phyloP scores from a whole-genome alignment of 768 basidiomycete genomes.

The Kwoniella shandongensis region DNA sequence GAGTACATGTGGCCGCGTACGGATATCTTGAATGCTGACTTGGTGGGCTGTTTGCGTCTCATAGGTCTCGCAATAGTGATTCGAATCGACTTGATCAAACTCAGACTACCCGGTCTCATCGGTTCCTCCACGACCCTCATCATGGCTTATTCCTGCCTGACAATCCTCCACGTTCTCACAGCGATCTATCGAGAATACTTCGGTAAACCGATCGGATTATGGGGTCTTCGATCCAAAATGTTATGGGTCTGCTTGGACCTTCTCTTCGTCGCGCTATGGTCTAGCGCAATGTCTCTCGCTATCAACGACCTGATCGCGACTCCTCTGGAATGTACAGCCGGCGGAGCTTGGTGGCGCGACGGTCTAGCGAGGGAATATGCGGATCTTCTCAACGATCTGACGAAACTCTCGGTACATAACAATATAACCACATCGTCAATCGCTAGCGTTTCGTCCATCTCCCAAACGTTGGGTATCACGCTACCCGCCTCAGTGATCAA shows the following conservation, averaged over 20 bases:
- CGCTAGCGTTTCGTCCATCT: slow-evolving; percentile 17
- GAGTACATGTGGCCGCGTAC: slow-evolving; percentile 8
- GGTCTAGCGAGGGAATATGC: slow-evolving; percentile 26
- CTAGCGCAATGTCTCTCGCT: slow-evolving; percentile 40
- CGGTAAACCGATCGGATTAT: slow-evolving; percentile 52
- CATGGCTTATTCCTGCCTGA: slow-evolving; percentile 44
- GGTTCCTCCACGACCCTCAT: slow-evolving; percentile 49
- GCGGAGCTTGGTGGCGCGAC: slow-evolving; percentile 45
- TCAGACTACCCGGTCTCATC: slow-evolving; percentile 41
- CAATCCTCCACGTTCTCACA: slow-evolving; percentile 44
- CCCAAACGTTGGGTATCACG: slow-evolving; percentile 29
- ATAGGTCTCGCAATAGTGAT: slow-evolving; percentile 35
- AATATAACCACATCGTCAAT: background rate
- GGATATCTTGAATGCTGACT: background rate
- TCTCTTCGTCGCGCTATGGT: slow-evolving; percentile 51
- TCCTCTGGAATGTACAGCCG: slow-evolving; percentile 44
- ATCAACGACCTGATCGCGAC: slow-evolving; percentile 51
- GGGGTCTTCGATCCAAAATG: slow-evolving; percentile 53
- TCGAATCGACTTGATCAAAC: slow-evolving; percentile 25
- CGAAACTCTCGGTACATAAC: background rate
- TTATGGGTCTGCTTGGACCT: slow-evolving; percentile 53
- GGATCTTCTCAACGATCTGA: slow-evolving; percentile 18
- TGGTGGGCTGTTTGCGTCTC: background rate
- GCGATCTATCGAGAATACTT: slow-evolving; percentile 53
- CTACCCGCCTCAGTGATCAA: slow-evolving; percentile 34